phyloP scores from a whole-genome alignment of 23 red algal species.

The Cyanidiococcus yangmingshanensis region DNA sequence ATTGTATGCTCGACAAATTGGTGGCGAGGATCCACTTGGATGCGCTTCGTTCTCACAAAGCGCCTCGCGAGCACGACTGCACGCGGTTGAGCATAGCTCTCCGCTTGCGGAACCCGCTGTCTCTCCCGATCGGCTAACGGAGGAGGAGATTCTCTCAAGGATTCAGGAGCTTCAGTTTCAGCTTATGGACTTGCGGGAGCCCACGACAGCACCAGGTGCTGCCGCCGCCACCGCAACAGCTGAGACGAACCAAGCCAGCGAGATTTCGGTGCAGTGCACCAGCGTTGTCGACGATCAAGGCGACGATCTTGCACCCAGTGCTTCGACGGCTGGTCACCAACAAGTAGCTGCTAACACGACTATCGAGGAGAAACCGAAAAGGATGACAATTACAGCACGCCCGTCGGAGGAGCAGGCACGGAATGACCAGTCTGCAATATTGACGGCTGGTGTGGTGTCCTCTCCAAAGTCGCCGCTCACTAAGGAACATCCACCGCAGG shows the following conservation, averaged over 20 bases:
- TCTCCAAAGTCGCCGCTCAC: not conserved
- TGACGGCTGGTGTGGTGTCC: not conserved
- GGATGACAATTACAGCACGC: not conserved
- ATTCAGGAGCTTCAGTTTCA: conserved; percentile 19
- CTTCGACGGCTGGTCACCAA: not conserved
- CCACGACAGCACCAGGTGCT: not conserved
- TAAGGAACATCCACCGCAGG: not conserved
- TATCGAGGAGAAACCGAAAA: not conserved
- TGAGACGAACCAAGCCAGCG: not conserved
- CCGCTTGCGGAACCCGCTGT: not conserved
- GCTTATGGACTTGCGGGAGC: conserved; percentile 2
- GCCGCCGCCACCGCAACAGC: not conserved
- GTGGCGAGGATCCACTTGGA: not conserved
- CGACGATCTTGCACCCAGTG: not conserved
- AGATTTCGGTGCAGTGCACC: not conserved
- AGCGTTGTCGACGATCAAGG: not conserved
- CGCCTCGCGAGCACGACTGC: not conserved
- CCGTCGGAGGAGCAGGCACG: not conserved
- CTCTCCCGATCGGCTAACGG: not conserved
- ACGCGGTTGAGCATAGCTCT: not conserved
- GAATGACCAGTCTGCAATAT: not conserved
- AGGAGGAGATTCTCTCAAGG: not conserved
- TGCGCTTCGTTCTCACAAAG: not conserved
- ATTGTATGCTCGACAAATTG: not conserved
- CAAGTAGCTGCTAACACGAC: not conserved